Base-by-base conservation (phyloP, 176 grass and related monocot species). In the Triticum urartu region DNA sequence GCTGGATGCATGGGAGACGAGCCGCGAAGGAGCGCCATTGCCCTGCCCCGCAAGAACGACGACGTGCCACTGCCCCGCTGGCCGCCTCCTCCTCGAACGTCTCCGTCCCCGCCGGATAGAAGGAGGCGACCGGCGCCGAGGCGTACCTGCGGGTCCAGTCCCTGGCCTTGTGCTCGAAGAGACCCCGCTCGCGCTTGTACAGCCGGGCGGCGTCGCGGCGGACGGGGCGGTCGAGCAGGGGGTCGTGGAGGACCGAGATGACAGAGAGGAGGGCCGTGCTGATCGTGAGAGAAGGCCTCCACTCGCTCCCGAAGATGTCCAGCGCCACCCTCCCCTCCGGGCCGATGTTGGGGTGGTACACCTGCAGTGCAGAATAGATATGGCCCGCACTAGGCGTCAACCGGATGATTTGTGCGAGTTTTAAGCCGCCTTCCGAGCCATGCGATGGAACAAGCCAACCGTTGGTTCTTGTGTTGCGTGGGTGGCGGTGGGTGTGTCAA, bases 211-310 rank as follows among this genome's bases (percentile, higher is more conserved):
- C 13, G 48, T 33, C n/a, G 20, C 5, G 2, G 35, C 61, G 68
- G 79, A 35, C 5, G 1, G 72, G 63, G 47, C 11, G 10, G 50
- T 88, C 72, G 63, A 78, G 72, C 72, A 78, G 4, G 48, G 86
- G 86, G 48, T 88, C 73, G 36, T 36, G 2, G 80, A 83, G 80
- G 25, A 88, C 64, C 21, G 80, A 78, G 35, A 88, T 50, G 25
- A 78, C 6, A 48, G 5, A 4, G 5, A 70, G 7, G 20, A 83
- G 72, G 48, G 69, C 35, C 0, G 0, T 22, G 7, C 10, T 3
- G 7, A 88, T 35, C 13, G 25, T 62, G 1, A 45, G 4, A 0
- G 15, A 36, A 25, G 64, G 8, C 2, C 48, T 62, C 80, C 79
- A 83, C 2, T 24, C 54, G 15, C 3, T 61, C 7, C 7, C 33